These are phyloP conservation scores for Diddensiella transvaalensis DNA, from an alignment of 805 yeast genomes.

Conservation along the genomic window DNA sequence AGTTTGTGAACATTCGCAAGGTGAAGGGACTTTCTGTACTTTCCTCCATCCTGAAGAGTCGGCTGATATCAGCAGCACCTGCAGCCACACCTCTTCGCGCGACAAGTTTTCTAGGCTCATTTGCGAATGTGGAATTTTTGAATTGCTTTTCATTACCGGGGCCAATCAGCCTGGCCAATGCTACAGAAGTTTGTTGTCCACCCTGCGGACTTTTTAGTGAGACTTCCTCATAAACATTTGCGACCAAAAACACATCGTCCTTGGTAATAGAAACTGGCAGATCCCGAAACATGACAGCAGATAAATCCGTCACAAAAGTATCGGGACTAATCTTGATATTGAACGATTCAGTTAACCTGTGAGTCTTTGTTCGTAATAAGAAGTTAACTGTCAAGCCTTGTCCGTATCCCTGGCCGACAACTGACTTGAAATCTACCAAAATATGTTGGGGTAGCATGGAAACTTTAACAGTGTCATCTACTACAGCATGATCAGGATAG, in stretches of 20 bases:
- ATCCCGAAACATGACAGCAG: constrained; percentile 76
- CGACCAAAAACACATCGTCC: constrained; percentile 70
- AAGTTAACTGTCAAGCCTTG: constrained; percentile 70
- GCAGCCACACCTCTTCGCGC: constrained; percentile 81
- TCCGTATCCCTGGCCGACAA: constrained; percentile 56
- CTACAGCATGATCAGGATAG: constrained; percentile 46
- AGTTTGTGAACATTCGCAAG: constrained; percentile 69
- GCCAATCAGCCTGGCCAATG: constrained; percentile 10
- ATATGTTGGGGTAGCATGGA: constrained; percentile 47
- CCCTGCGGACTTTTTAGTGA: constrained; percentile 40
- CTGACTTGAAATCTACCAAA: constrained; percentile 71
- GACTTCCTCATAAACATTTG: constrained; percentile 67
- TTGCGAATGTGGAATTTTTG: not conserved
- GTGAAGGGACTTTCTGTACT: constrained; percentile 66
- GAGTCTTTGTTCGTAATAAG: constrained; percentile 60
- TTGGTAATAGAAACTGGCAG: constrained; percentile 59
- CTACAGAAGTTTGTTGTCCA: constrained; percentile 5
- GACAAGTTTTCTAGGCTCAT: constrained; percentile 12
- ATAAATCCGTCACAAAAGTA: constrained; percentile 60
- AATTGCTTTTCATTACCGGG: constrained; percentile 22
- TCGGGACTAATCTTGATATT: constrained; percentile 60
- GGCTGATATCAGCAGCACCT: constrained; percentile 80
- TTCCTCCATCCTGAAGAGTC: constrained; percentile 64
- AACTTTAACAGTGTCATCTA: constrained; percentile 14
- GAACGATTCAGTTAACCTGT: constrained; percentile 74